Base-by-base conservation (phyloP, 495 filamentous ascomycete genomes). In the Penicillium odoratum region DNA sequence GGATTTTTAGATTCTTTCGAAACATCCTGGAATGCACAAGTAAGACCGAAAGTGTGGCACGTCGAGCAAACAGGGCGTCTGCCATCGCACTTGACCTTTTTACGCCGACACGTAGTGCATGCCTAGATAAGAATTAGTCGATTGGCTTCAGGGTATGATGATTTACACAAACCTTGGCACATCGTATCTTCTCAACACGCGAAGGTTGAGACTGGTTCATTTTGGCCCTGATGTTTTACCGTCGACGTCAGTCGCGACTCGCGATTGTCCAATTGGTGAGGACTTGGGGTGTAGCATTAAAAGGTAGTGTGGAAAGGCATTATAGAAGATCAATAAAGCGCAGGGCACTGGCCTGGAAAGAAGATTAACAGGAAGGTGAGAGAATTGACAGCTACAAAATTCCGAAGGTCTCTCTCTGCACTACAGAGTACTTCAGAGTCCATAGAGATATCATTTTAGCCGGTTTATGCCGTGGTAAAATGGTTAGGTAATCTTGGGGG, bases 71-170 rank as follows among this genome's bases (percentile, higher is more conserved):
- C 21, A 15, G 51, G 60, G 11, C 51, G 29, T 40, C 36, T 55
- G 9, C 60, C 51, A 55, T 62, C 60, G 54, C 60, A 58, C 38
- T 62, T 59, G 29, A 59, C 60, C 18, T 62, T 62, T 30, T 59
- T 62, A 16, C 38, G 29, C 51, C 55, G 53, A 40, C 56, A 51
- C 7, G 36, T 51, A 18, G 48, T 55, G 51, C 51, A 62, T 10
- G 56, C 56, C 56, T 62, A 28, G 7, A 15, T 28, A 7, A 13
- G 5, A 0, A n/a, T 16, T 40, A 16, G 1, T 4, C 0, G 10
- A 16, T 4, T 16, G 0, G 11, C 15, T n/a, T 15, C 10, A 40
- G 5, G 5, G 13, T 1, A 7, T n/a, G 38, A 7, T 0, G 13
- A 40, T 40, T n/a, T 1, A 3, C 13, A 5, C 38, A 6, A 40